Conservation (phyloP, 768 basidiomycete genomes). For the Tulasnella sp. region DNA sequence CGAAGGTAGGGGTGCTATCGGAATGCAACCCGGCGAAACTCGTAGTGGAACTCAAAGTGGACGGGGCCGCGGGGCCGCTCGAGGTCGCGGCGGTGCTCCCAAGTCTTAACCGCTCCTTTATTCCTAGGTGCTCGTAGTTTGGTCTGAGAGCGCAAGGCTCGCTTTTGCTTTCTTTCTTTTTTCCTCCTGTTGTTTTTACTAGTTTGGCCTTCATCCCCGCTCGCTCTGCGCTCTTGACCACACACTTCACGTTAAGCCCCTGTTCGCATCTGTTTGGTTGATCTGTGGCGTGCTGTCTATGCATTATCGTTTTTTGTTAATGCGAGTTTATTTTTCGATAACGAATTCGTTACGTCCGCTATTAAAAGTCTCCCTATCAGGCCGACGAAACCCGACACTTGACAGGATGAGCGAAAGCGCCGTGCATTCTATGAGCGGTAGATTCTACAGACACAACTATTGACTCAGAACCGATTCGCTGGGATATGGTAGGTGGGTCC, state of each 20-base stretch:
- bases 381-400: background rate
- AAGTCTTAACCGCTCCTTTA: background rate
- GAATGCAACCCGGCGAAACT: background rate
- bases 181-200: background rate
- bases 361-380: background rate
- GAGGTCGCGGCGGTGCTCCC: conserved; percentile 24
- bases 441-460: no score
- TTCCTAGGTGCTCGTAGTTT: background rate
- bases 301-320: background rate
- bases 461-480: no score
- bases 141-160: background rate
- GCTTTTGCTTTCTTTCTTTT: background rate
- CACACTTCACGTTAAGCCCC: background rate
- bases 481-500: background rate
- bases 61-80: conserved; percentile 12
- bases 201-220: background rate
- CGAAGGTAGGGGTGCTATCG: conserved; percentile 17
- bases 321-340: background rate
- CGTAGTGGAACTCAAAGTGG: conserved; percentile 13
- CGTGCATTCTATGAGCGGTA: no score
- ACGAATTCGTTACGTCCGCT: background rate
- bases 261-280: background rate
- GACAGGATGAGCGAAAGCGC: no score
- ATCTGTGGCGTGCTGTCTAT: background rate
- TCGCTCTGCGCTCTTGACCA: background rate